phyloP scores from a whole-genome alignment of 1,284 basidiomycete species.

The Tilletia walkeri region DNA sequence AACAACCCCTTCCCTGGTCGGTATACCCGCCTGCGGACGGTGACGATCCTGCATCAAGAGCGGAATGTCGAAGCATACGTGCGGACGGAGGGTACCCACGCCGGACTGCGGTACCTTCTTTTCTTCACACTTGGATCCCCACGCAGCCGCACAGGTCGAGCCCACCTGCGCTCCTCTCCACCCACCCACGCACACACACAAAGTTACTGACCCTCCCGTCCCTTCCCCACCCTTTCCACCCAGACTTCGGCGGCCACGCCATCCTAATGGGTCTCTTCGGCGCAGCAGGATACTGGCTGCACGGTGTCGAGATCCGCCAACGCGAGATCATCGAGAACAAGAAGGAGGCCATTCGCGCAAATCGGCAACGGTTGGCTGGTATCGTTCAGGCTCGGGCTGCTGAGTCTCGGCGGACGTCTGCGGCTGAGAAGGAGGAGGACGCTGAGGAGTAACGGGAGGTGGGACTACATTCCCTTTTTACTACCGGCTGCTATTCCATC shows the following conservation, averaged over 20 bases:
- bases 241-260: conserved; percentile 51
- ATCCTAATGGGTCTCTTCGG: conserved; percentile 48
- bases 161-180: too few species aligned
- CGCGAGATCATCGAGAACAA: conserved; percentile 39
- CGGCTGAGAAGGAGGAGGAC: not conserved
- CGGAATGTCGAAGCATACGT: too few species aligned
- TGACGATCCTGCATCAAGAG: too few species aligned
- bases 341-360: conserved; percentile 51
- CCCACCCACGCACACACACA: too few species aligned
- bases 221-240: not conserved
- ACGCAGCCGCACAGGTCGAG: too few species aligned
- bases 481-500: too few species aligned
- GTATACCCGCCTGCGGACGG: too few species aligned
- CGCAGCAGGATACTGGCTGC: conserved; percentile 48
- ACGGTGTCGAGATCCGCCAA: conserved; percentile 49
- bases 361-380: conserved; percentile 26
- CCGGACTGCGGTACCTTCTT: too few species aligned
- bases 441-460: not conserved
- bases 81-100: too few species aligned
- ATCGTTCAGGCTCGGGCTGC: not conserved
- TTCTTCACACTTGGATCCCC: too few species aligned
- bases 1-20: not conserved
- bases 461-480: too few species aligned
- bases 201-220: not conserved
- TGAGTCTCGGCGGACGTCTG: not conserved